phyloP scores from a whole-genome alignment of 352 stramenopile species.

The Globisporangium perplexum region DNA sequence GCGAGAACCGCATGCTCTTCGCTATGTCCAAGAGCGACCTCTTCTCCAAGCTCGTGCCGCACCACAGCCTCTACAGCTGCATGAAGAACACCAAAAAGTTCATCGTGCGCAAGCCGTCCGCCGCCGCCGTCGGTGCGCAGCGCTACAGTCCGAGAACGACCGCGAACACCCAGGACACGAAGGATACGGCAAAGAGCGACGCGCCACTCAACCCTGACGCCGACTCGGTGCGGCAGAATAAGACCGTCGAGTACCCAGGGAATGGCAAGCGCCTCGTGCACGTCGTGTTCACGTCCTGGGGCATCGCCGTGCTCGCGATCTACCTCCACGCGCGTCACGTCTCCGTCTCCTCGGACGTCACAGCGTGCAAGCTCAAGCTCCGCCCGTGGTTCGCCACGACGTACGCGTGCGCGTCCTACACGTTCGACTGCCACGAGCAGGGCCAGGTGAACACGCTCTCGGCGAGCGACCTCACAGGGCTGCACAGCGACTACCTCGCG shows the following conservation, averaged over 20 bases:
- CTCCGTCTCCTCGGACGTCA: conserved; percentile 13
- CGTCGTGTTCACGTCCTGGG: conserved; percentile 29
- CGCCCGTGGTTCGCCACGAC: conserved; percentile 25
- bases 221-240: not conserved
- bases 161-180: too few relatives aligned
- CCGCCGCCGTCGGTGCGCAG: not conserved
- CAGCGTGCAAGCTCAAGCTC: conserved; percentile 24
- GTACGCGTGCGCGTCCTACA: conserved; percentile 27
- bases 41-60: conserved; percentile 16
- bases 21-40: conserved; percentile 13
- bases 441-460: conserved; percentile 20
- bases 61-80: conserved; percentile 14
- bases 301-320: conserved; percentile 22
- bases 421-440: conserved; percentile 27
- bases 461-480: conserved; percentile 10
- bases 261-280: conserved; percentile 18
- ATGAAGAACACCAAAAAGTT: conserved; percentile 20
- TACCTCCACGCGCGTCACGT: conserved; percentile 23
- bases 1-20: conserved; percentile 19
- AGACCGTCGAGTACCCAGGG: conserved; percentile 6
- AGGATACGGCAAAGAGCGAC: not conserved
- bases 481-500: conserved; percentile 20
- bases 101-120: conserved; percentile 7
- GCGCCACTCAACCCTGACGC: not conserved
- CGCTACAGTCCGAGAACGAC: not conserved